Base-by-base conservation (phyloP, 352 stramenopile genomes). In the Phytophthora uliginosa region DNA sequence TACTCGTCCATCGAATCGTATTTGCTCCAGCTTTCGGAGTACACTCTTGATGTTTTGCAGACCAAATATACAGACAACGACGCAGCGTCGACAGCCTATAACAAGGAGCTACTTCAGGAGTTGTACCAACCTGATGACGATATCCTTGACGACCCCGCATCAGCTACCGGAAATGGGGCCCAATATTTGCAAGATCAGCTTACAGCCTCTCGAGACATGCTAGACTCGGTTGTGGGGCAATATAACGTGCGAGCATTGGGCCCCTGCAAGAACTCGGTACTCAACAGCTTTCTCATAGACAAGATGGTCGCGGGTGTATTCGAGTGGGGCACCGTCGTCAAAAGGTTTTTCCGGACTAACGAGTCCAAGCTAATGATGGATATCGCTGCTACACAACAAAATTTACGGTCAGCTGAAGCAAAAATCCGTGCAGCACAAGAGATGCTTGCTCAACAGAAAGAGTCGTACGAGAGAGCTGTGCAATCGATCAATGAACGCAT, bases 391-490 rank as follows among this genome's bases (percentile, higher is more conserved):
- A 68, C 72, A 28, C 84, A 87, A 66, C 84, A 93, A 61, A 68
- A 64, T 8, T 71, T 93, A 10, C 74, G 82, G 20, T 73, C 74
- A 26, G 47, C 90, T 17, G 87, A 95, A 69, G 76, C 79, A 20
- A 93, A 93, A 69, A 71, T 88, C 10, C 80, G 77, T 54, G 85
- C 78, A 15, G 70, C 82, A 1, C 77, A 90, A 34, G 83, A 93
- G 48, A 76, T 93, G 45, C 59, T 95, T 1, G 22, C n/a, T 1
- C 84, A 91, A 51, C 84, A 95, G 40, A 91, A 90, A 47, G 73
- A 89, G 6, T 86, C 84, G 3, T 92, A 84, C 50, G 83, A 95
- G 52, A 82, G 72, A 42, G 81, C 87, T n/a, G 53, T 95, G 10
- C 77, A 81, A 15, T 73, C 72, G 1, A 90, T 95, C 20, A 56